phyloP scores from a whole-genome alignment of 1,139 yeast genomes.

The Blastobotrys serpentis region DNA sequence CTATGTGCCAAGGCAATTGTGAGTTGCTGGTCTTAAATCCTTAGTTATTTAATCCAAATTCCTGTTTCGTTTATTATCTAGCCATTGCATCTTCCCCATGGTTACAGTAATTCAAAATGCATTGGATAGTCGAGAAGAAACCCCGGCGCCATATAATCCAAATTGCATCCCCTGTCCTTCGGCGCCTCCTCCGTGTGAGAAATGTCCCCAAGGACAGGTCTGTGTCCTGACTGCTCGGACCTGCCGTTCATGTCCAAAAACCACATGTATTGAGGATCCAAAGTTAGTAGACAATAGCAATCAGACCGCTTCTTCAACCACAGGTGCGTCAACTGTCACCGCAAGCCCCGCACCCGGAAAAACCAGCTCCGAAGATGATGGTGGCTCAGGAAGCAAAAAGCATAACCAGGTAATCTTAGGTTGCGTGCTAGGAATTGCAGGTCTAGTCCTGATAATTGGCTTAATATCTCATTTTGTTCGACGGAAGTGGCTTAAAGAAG shows the following conservation, averaged over 20 bases:
- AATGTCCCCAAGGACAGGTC: slow-evolving; percentile 23
- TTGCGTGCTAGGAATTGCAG: no score
- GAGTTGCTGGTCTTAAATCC: neutral
- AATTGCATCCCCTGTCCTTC: slow-evolving; percentile 16
- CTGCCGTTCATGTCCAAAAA: slow-evolving; percentile 53
- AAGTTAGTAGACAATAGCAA: neutral
- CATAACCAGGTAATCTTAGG: neutral
- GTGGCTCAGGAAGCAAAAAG: neutral
- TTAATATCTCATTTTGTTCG: no score
- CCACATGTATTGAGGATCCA: slow-evolving; percentile 19
- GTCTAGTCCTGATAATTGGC: no score
- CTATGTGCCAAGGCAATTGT: slow-evolving; percentile 5
- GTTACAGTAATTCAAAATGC: neutral
- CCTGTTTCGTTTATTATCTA: no score
- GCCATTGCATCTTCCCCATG: neutral
- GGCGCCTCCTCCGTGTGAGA: slow-evolving; percentile 18
- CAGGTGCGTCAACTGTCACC: neutral
- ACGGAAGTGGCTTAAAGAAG: no score
- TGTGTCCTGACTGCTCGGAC: slow-evolving; percentile 48
- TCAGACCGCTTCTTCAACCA: neutral
- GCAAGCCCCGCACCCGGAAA: no score
- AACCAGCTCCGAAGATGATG: no score
- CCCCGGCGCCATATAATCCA: neutral
- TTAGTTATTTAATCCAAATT: neutral
- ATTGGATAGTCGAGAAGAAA: no score